A percentile compares a stretch with the other conserved stretches of the same genome.
These are phyloP conservation scores for Colletotrichum tabaci DNA, from an alignment of 2,329 filamentous ascomycete species.

Conservation along the genomic window DNA sequence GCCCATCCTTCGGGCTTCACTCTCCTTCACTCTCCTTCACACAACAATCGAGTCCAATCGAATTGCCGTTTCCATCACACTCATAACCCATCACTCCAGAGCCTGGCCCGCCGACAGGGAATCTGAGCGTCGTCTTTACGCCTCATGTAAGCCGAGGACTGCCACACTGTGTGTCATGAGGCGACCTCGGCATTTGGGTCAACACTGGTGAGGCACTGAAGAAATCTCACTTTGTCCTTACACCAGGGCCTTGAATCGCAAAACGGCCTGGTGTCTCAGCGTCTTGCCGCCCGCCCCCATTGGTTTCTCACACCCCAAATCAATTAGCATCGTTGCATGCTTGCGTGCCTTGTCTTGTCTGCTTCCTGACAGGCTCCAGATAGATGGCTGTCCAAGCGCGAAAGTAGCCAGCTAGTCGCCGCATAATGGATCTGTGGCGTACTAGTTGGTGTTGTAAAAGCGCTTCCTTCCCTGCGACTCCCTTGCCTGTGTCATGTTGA, in stretches of 20 bases:
- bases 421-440: slow-evolving; percentile 24
- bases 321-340: slow-evolving; percentile 9
- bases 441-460: slow-evolving; percentile 17
- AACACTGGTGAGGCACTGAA: slow-evolving; percentile 29
- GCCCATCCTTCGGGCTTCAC: background rate
- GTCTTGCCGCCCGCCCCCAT: slow-evolving; percentile 33
- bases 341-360: slow-evolving; percentile 23
- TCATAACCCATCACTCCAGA: slow-evolving; percentile 18
- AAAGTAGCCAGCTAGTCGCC: slow-evolving; percentile 14
- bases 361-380: slow-evolving; percentile 30
- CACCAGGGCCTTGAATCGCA: slow-evolving; percentile 37
- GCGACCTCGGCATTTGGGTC: slow-evolving; percentile 24
- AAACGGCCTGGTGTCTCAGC: slow-evolving; percentile 43
- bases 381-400: slow-evolving; percentile 26
- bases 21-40: slow-evolving; percentile 13
- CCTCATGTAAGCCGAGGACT: slow-evolving; percentile 20
- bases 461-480: slow-evolving; percentile 11
- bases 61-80: slow-evolving; percentile 16
- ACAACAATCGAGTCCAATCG: slow-evolving; percentile 25
- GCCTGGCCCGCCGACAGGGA: slow-evolving; percentile 1
- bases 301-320: slow-evolving; percentile 24
- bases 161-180: slow-evolving; percentile 16
- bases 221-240: slow-evolving; percentile 30
- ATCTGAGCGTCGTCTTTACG: slow-evolving; percentile 7
- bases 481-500: slow-evolving; percentile 37